These are phyloP conservation scores for Trametes cingulata DNA, from an alignment of 768 basidiomycete genomes.

Conservation along the genomic window DNA sequence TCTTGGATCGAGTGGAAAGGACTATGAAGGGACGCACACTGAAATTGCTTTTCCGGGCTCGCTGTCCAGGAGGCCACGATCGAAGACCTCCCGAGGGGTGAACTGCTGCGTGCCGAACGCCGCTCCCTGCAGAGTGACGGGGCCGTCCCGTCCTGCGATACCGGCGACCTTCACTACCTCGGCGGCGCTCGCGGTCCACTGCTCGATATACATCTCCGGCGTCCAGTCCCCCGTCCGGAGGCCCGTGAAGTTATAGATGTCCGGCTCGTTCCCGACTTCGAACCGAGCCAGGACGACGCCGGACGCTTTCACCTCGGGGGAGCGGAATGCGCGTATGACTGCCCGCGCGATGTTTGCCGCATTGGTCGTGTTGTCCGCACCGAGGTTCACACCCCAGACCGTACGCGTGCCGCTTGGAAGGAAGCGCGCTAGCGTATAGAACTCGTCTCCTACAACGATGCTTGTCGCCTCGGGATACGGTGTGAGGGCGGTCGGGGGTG, in stretches of 20 bases:
- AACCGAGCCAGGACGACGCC: slow-evolving; percentile 34
- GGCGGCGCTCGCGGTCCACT: slow-evolving; percentile 30
- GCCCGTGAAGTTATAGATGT: slow-evolving; percentile 35
- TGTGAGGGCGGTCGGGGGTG: slow-evolving; percentile 44
- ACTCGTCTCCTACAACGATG: slow-evolving; percentile 59
- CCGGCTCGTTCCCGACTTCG: slow-evolving; percentile 38
- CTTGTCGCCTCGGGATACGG: slow-evolving; percentile 70
- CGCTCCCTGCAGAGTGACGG: slow-evolving; percentile 28
- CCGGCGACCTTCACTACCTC: slow-evolving; percentile 27
- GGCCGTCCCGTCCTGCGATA: slow-evolving; percentile 15
- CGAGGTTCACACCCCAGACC: slow-evolving; percentile 68
- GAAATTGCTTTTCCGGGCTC: slow-evolving; percentile 51
- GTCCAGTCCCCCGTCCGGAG: slow-evolving; percentile 29
- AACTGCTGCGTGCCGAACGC: slow-evolving; percentile 40
- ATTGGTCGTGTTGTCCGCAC: slow-evolving; percentile 35
- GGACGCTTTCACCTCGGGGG: slow-evolving; percentile 23
- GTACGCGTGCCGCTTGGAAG: slow-evolving; percentile 59
- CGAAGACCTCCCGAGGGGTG: slow-evolving; percentile 62
- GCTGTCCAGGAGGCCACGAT: slow-evolving; percentile 49
- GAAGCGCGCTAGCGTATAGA: slow-evolving; percentile 52
- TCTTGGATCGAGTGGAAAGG: neutral
- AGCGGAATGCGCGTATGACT: slow-evolving; percentile 32
- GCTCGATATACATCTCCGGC: slow-evolving; percentile 30
- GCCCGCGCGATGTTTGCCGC: slow-evolving; percentile 33
- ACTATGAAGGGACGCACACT: slow-evolving; percentile 41